Evolutionary conservation across 2,329 filamentous ascomycete genomes (phyloP).

Genomic region (Scytalidium lignicola): DNA sequence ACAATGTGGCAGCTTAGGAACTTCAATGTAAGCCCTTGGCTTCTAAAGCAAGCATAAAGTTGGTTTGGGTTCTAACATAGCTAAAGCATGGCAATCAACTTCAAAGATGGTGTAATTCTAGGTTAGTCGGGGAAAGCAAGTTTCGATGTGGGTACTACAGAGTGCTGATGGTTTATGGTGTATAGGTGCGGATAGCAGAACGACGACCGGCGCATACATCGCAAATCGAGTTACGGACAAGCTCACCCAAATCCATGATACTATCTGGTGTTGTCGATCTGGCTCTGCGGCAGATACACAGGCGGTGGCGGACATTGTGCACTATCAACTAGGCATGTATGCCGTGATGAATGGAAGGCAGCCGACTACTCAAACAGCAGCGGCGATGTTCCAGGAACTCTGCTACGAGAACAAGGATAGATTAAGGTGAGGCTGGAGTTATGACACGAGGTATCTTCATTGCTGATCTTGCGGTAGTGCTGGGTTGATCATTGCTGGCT

Average conservation of each 20-base stretch:
- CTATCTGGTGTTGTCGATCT: constrained; percentile 98
- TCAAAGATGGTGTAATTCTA: constrained; percentile 96
- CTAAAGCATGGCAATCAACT: constrained; percentile 92
- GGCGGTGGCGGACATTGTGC: constrained; percentile 95
- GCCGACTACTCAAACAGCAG: constrained; percentile 91
- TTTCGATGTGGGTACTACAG: background rate
- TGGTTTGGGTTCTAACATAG: constrained; percentile 18
- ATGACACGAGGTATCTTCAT: background rate
- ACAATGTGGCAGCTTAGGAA: constrained; percentile 66
- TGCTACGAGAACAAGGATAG: constrained; percentile 97
- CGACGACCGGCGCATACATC: constrained; percentile 96
- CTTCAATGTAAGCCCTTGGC: constrained; percentile 72
- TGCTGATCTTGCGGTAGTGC: constrained; percentile 52
- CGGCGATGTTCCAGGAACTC: constrained; percentile 93
- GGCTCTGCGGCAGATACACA: constrained; percentile 97
- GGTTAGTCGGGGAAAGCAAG: constrained; percentile 40
- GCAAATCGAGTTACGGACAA: constrained; percentile 99
- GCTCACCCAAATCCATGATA: constrained; percentile 96
- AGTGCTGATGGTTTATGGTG: constrained; percentile 9
- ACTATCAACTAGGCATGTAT: constrained; percentile 93
- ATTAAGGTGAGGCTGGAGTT: constrained; percentile 62
- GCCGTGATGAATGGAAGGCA: constrained; percentile 83
- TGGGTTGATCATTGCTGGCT: constrained; percentile 97
- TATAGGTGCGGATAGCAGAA: constrained; percentile 86
- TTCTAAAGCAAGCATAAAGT: constrained; percentile 10